Evolutionary conservation across 768 basidiomycete genomes (phyloP).

Genomic region (Boletus rufocinnamomeus): DNA sequence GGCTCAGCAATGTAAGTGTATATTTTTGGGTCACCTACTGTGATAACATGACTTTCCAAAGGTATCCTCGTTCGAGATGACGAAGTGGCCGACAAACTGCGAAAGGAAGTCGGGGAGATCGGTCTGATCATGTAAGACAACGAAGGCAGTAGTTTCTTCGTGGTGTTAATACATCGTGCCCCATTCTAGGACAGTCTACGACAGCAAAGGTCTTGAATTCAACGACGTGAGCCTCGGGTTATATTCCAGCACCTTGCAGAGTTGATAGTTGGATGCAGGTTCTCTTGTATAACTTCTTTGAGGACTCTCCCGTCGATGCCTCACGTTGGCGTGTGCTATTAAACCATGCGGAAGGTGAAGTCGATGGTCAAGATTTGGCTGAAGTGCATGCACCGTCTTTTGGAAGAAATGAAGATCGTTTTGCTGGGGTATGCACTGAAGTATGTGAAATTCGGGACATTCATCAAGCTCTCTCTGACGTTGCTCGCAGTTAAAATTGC

Average conservation of each 20-base stretch:
- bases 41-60: conserved; percentile 25
- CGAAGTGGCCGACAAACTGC: conserved; percentile 47
- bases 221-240: conserved; percentile 15
- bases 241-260: background rate
- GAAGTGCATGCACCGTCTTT: conserved; percentile 45
- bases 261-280: conserved; percentile 45
- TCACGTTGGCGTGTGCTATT: conserved; percentile 64
- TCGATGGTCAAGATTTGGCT: conserved; percentile 13
- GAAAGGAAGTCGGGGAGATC: conserved; percentile 55
- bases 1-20: conserved; percentile 59
- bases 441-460: conserved; percentile 33
- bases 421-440: conserved; percentile 59
- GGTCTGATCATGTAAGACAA: conserved; percentile 56
- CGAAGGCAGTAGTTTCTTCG: background rate
- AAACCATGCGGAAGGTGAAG: conserved; percentile 37
- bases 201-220: conserved; percentile 35
- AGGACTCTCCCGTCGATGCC: conserved; percentile 53
- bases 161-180: background rate
- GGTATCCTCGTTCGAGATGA: conserved; percentile 73
- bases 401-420: conserved; percentile 44
- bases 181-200: conserved; percentile 31
- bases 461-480: conserved; percentile 1
- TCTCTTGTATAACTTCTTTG: conserved; percentile 73
- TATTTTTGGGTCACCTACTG: background rate
- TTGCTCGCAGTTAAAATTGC: conserved; percentile 52